Conservation (phyloP, 352 stramenopile species). For the Blastocystis sp. region DNA sequence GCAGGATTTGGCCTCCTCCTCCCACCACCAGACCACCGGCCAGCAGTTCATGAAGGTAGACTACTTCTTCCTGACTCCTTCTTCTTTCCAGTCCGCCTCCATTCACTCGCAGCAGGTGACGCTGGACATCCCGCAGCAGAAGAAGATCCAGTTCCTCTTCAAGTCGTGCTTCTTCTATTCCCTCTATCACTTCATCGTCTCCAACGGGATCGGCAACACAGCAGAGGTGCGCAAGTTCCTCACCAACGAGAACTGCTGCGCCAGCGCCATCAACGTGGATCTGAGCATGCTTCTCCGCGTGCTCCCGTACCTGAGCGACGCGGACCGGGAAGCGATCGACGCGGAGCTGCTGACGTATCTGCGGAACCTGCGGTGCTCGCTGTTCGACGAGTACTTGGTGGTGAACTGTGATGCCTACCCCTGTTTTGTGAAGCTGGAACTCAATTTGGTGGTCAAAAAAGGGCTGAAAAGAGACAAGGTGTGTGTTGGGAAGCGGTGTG, state of each 20-base stretch:
- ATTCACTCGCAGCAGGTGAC: not conserved
- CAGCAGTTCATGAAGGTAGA: slow-evolving; percentile 37
- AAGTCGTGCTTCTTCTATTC: slow-evolving; percentile 64
- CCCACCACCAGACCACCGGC: not conserved
- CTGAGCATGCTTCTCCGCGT: slow-evolving; percentile 13
- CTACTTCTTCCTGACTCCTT: slow-evolving; percentile 40
- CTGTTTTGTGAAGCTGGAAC: slow-evolving; percentile 20
- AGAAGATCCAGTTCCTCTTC: slow-evolving; percentile 22
- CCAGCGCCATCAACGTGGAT: not conserved
- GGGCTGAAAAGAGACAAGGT: not conserved
- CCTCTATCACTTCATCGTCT: slow-evolving; percentile 1
- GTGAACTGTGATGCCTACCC: slow-evolving; percentile 33
- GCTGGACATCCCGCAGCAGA: slow-evolving; percentile 26
- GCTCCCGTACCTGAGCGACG: not conserved
- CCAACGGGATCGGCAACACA: not conserved
- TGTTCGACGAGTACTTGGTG: slow-evolving; percentile 51
- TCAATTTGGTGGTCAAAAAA: not conserved
- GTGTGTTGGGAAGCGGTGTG: not conserved
- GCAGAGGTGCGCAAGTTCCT: slow-evolving; percentile 18
- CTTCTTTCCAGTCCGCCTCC: not conserved
- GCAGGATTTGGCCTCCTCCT: slow-evolving; percentile 17
- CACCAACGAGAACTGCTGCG: slow-evolving; percentile 15
- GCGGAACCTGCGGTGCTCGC: not conserved
- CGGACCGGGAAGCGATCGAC: not conserved
- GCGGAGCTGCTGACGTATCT: not conserved